Conservation (phyloP, 2,329 filamentous ascomycete genomes). For the Colletotrichum orbiculare region DNA sequence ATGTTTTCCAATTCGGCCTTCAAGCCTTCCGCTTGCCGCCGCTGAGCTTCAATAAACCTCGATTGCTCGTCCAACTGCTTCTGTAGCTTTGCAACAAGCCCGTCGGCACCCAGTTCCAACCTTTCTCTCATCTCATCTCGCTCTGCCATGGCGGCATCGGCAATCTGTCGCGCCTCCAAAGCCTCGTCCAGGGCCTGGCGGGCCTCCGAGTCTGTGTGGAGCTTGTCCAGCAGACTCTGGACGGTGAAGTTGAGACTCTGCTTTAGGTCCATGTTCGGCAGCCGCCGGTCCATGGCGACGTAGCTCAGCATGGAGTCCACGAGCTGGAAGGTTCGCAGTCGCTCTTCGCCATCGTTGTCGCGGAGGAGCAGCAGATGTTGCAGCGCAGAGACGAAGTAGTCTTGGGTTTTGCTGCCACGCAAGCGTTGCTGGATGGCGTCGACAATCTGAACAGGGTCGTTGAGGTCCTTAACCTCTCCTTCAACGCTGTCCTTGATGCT, state of each 20-base stretch:
- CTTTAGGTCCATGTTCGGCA: slow-evolving; percentile 98
- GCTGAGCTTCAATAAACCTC: slow-evolving; percentile 89
- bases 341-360: slow-evolving; percentile 91
- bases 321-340: slow-evolving; percentile 94
- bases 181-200: slow-evolving; percentile 92
- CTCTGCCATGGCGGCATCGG: slow-evolving; percentile 95
- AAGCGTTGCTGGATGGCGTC: slow-evolving; percentile 92
- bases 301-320: slow-evolving; percentile 99
- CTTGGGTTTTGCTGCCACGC: slow-evolving; percentile 84
- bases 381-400: slow-evolving; percentile 95
- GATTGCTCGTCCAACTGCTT: slow-evolving; percentile 94
- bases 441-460: slow-evolving; percentile 90
- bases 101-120: slow-evolving; percentile 91
- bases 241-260: slow-evolving; percentile 98
- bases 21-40: slow-evolving; percentile 84
- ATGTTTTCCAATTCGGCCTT: slow-evolving; percentile 91
- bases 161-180: slow-evolving; percentile 88
- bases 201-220: slow-evolving; percentile 96
- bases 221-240: slow-evolving; percentile 91
- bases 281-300: slow-evolving; percentile 94
- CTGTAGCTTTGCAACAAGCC: slow-evolving; percentile 91
- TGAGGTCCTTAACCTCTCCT: slow-evolving; percentile 89
- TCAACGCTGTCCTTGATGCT: slow-evolving; percentile 91
- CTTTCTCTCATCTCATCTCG: slow-evolving; percentile 93
- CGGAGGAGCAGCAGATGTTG: slow-evolving; percentile 95